These are phyloP conservation scores for Thalassiosira profunda DNA, from an alignment of 108 stramenopile genomes.

Conservation along the genomic window DNA sequence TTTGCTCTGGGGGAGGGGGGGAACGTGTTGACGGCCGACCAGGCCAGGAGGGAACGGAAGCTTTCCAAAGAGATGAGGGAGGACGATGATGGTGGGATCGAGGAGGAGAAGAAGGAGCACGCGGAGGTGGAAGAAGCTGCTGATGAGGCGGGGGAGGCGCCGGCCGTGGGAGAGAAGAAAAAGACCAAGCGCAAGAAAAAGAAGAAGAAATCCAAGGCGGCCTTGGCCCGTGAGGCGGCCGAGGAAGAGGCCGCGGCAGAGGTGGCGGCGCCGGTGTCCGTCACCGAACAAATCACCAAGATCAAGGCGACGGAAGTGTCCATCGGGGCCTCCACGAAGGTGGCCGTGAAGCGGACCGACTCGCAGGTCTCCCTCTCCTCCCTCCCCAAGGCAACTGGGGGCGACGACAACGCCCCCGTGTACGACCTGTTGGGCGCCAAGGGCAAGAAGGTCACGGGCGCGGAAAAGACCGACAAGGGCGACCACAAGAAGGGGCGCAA, in stretches of 20 bases:
- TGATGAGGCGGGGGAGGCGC: not conserved
- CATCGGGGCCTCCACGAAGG: constrained; percentile 72
- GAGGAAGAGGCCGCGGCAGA: not conserved
- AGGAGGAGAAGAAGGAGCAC: not conserved
- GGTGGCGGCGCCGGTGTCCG: constrained; percentile 25
- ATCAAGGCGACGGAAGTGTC: constrained; percentile 83
- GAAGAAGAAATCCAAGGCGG: constrained; percentile 7
- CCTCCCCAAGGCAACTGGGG: constrained; percentile 5
- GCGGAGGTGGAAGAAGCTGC: not conserved
- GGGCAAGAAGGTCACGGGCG: constrained; percentile 36
- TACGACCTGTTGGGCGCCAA: constrained; percentile 35
- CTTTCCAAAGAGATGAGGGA: not conserved
- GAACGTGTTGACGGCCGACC: constrained; percentile 29
- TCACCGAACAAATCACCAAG: constrained; percentile 70
- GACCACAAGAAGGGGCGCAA: constrained; percentile 50
- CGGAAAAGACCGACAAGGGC: constrained; percentile 25
- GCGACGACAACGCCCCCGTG: constrained; percentile 27
- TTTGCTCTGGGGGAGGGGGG: constrained; percentile 37
- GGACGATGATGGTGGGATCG: not conserved
- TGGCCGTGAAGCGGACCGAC: constrained; percentile 63
- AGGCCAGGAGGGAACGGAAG: constrained; percentile 14
- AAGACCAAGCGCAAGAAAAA: constrained; percentile 42
- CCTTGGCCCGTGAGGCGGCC: constrained; percentile 23
- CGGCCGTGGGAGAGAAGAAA: not conserved
- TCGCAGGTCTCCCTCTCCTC: constrained; percentile 36